Conservation (phyloP, 495 filamentous ascomycete genomes). For the Opeltia flavorubescens region DNA sequence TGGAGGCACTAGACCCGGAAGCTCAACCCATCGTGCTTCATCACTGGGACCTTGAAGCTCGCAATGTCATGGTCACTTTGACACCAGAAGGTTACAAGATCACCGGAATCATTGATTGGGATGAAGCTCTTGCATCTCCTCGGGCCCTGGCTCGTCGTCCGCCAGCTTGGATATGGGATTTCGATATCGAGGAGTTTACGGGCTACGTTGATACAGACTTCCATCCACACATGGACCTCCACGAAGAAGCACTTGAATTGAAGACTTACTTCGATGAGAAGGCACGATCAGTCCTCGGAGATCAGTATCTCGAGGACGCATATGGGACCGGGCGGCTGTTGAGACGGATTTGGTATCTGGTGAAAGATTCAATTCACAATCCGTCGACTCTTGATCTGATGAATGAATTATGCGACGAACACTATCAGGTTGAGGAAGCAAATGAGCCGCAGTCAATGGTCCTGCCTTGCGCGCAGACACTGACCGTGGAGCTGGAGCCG, state of each 20-base stretch:
- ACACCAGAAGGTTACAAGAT: conserved; percentile 15
- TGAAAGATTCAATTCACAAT: background rate
- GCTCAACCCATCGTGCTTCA: background rate
- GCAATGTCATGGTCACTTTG: background rate
- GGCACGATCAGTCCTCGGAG: background rate
- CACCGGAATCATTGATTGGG: conserved; percentile 33
- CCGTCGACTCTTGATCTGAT: background rate
- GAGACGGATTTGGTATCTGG: background rate
- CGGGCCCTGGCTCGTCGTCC: conserved; percentile 12
- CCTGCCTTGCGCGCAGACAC: background rate
- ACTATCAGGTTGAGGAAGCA: background rate
- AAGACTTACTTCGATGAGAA: background rate
- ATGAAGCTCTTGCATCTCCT: conserved; percentile 17
- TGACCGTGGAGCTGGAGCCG: background rate
- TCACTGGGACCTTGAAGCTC: conserved; percentile 3
- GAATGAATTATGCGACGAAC: background rate
- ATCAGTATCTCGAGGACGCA: background rate
- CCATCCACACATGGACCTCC: background rate
- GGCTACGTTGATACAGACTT: background rate
- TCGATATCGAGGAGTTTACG: background rate
- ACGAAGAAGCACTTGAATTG: background rate
- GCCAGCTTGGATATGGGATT: conserved; percentile 11
- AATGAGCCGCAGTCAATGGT: background rate
- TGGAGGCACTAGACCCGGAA: background rate
- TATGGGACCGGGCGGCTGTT: background rate